A percentile compares a stretch with the other conserved stretches of the same genome.
These are phyloP conservation scores for Stephanodiscus triporus DNA, from an alignment of 108 stramenopile genomes.

Conservation along the genomic window DNA sequence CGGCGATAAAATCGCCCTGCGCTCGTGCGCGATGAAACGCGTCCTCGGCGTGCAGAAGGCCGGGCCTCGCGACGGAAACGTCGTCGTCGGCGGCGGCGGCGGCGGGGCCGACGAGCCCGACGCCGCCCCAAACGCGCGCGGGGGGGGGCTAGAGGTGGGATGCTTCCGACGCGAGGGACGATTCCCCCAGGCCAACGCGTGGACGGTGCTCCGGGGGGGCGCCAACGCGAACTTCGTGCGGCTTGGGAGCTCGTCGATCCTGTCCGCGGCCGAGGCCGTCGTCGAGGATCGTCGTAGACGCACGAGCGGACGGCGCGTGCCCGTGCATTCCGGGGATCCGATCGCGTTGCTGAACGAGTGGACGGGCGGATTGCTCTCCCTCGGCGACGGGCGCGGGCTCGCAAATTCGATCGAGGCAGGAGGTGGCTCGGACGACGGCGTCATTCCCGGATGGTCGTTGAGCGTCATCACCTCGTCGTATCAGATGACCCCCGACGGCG, in stretches of 20 bases:
- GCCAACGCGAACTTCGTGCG: conserved; percentile 33
- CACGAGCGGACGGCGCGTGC: conserved; percentile 17
- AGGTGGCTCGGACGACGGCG: conserved; percentile 30
- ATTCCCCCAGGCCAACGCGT: conserved; percentile 36
- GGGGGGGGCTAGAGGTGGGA: conserved; percentile 32
- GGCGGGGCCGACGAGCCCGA: background rate
- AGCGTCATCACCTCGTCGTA: conserved; percentile 44
- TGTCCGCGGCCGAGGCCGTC: conserved; percentile 2
- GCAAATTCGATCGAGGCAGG: conserved; percentile 35
- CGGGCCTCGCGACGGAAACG: background rate
- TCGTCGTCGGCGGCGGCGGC: background rate
- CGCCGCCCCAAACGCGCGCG: background rate
- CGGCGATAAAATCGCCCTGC: conserved; percentile 38
- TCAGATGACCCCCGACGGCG: conserved; percentile 37
- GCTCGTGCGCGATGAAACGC: conserved; percentile 28
- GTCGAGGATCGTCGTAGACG: conserved; percentile 16
- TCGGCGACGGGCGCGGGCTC: conserved; percentile 32
- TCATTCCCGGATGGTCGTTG: conserved; percentile 30
- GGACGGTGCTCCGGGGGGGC: conserved; percentile 44
- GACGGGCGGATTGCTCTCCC: conserved; percentile 69
- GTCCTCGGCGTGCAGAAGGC: conserved; percentile 41
- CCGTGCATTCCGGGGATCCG: conserved; percentile 66
- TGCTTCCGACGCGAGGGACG: conserved; percentile 43
- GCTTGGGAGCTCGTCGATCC: conserved; percentile 20
- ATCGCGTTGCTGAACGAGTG: conserved; percentile 64